Evolutionary conservation across 768 basidiomycete species (phyloP).

Genomic region (Scleroderma citrinum): DNA sequence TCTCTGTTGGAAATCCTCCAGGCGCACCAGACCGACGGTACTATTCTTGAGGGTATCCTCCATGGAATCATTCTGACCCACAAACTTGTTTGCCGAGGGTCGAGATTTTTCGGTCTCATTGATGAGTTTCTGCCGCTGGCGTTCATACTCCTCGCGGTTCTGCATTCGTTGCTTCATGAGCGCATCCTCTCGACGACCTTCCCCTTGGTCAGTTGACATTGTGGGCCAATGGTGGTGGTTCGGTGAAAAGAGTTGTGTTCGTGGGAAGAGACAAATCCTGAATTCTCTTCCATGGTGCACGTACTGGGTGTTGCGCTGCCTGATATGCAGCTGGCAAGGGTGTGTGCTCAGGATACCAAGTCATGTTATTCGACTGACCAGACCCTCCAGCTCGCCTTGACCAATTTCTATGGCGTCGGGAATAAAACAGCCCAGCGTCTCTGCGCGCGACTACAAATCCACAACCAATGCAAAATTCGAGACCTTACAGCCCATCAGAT

Average conservation of each 20-base stretch:
- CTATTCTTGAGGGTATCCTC: slow-evolving; percentile 88
- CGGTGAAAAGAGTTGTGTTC: neutral
- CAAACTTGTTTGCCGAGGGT: slow-evolving; percentile 82
- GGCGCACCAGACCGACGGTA: slow-evolving; percentile 85
- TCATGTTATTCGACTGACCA: slow-evolving; percentile 1
- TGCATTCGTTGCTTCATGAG: slow-evolving; percentile 78
- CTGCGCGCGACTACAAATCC: slow-evolving; percentile 89
- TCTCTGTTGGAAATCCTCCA: slow-evolving; percentile 90
- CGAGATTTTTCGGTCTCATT: slow-evolving; percentile 91
- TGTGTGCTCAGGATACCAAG: slow-evolving; percentile 31
- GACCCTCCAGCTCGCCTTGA: slow-evolving; percentile 72
- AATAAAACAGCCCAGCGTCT: slow-evolving; percentile 68
- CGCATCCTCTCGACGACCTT: slow-evolving; percentile 82
- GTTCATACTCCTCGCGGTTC: slow-evolving; percentile 76
- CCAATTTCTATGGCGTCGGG: slow-evolving; percentile 85
- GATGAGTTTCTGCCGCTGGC: slow-evolving; percentile 75
- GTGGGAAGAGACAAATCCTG: neutral
- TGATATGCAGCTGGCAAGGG: slow-evolving; percentile 72
- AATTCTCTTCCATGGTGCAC: slow-evolving; percentile 68
- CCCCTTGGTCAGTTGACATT: slow-evolving; percentile 75
- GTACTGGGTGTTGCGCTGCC: slow-evolving; percentile 80
- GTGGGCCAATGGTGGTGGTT: slow-evolving; percentile 11
- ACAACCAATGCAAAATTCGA: slow-evolving; percentile 74
- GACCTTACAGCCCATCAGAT: slow-evolving; percentile 83
- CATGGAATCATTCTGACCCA: slow-evolving; percentile 90